Conservation (phyloP, 2,329 filamentous ascomycete species). For the Neonectria hederae region DNA sequence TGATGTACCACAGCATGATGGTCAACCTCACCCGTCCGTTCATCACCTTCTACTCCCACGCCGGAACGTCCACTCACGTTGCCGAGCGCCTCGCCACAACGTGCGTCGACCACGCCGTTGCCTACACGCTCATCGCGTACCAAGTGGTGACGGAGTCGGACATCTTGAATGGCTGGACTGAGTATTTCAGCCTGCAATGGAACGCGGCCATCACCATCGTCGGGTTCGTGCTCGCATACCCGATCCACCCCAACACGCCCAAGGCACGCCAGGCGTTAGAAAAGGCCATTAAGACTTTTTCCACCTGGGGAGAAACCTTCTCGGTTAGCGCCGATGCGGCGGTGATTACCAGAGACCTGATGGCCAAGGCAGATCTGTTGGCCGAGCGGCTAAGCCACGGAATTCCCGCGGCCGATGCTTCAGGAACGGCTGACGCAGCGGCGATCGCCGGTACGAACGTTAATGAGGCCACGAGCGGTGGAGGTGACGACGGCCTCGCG, state of each 20-base stretch:
- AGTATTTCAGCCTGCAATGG: constrained; percentile 42
- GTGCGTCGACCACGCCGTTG: constrained; percentile 37
- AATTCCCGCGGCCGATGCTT: neutral
- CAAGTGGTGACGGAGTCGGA: constrained; percentile 35
- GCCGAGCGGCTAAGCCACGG: constrained; percentile 11
- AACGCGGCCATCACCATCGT: constrained; percentile 46
- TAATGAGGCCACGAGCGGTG: neutral
- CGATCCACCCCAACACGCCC: constrained; percentile 33
- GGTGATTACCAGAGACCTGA: constrained; percentile 47
- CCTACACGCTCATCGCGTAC: constrained; percentile 37
- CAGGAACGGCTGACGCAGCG: neutral
- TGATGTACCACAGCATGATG: constrained; percentile 51
- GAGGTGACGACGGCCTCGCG: constrained; percentile 24
- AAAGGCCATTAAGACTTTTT: constrained; percentile 50
- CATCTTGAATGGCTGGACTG: constrained; percentile 41
- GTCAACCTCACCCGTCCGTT: constrained; percentile 52
- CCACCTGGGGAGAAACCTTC: constrained; percentile 50
- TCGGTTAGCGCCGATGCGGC: constrained; percentile 52
- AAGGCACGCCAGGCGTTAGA: constrained; percentile 43
- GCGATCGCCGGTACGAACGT: neutral
- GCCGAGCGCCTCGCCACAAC: constrained; percentile 29
- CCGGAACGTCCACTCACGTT: constrained; percentile 22
- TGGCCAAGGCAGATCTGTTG: constrained; percentile 34
- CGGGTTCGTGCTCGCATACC: constrained; percentile 47
- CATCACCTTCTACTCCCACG: constrained; percentile 45